Percentiles rank a stretch among this genome's conserved stretches.
Evolutionary conservation across 805 yeast genomes (phyloP).

Genomic region (Saccharomycopsis guyanensis): DNA sequence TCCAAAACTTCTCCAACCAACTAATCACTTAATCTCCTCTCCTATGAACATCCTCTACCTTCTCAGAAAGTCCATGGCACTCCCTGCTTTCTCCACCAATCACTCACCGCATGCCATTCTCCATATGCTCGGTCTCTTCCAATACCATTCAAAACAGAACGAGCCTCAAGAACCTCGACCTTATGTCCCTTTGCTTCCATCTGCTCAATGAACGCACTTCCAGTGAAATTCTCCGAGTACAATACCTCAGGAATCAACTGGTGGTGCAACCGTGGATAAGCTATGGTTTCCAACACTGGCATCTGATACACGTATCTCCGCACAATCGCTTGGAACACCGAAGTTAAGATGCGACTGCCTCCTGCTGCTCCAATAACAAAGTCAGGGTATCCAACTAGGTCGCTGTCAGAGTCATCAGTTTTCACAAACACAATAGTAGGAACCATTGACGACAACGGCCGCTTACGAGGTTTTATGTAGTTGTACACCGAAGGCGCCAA

Average conservation of each 20-base stretch:
- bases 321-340: conserved; percentile 74
- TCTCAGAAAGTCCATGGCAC: conserved; percentile 63
- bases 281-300: conserved; percentile 58
- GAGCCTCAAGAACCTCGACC: conserved; percentile 35
- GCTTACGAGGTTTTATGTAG: conserved; percentile 61
- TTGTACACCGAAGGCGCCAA: conserved; percentile 77
- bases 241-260: conserved; percentile 72
- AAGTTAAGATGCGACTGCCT: conserved; percentile 78
- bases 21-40: too few species aligned
- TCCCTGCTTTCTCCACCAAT: conserved; percentile 85
- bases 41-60: too few species aligned
- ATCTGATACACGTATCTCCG: conserved; percentile 52
- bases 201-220: conserved; percentile 31
- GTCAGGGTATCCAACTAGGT: conserved; percentile 40
- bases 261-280: conserved; percentile 82
- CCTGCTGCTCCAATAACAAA: conserved; percentile 89
- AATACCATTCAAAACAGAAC: conserved; percentile 54
- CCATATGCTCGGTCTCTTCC: conserved; percentile 31
- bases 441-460: conserved; percentile 80
- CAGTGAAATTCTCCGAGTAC: conserved; percentile 51
- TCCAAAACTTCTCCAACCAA: too few species aligned
- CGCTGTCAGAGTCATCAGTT: conserved; percentile 4
- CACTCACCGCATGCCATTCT: conserved; percentile 69
- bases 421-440: conserved; percentile 60
- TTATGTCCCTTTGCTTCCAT: conserved; percentile 44